phyloP scores from a whole-genome alignment of 129 eudicot genomes.

The Artemisia tridentata region DNA sequence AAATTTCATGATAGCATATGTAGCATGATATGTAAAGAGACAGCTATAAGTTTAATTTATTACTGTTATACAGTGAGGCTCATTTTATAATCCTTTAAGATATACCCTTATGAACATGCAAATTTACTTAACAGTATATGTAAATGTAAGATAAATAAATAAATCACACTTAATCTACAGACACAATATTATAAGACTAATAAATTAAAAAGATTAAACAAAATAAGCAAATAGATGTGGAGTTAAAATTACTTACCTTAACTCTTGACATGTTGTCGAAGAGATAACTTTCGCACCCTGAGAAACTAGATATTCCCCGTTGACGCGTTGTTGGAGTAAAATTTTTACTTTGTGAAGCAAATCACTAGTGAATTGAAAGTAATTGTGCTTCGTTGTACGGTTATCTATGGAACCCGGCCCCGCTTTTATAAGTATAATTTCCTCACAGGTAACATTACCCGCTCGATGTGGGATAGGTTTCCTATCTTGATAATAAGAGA shows the following conservation, averaged over 20 bases:
- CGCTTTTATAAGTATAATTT: background rate
- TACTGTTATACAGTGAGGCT: too few species aligned
- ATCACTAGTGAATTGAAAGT: background rate
- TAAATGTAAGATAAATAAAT: too few species aligned
- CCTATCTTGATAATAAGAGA: background rate
- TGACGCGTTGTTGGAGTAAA: background rate
- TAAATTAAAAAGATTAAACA: background rate
- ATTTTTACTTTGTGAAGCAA: background rate
- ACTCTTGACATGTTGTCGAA: background rate
- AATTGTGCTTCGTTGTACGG: background rate
- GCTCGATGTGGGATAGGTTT: background rate
- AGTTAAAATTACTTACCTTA: background rate
- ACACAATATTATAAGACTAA: too few species aligned
- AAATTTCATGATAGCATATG: too few species aligned
- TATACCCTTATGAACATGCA: too few species aligned
- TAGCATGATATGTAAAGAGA: too few species aligned
- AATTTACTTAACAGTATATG: too few species aligned
- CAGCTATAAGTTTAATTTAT: too few species aligned
- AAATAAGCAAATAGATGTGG: background rate
- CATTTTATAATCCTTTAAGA: too few species aligned
- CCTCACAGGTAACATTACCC: background rate
- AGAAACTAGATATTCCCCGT: background rate
- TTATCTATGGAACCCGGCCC: background rate
- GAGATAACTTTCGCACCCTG: background rate
- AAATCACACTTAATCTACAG: too few species aligned